These are phyloP conservation scores for Paragyromitra xinjiangensis DNA, from an alignment of 495 filamentous ascomycete genomes.

Conservation along the genomic window DNA sequence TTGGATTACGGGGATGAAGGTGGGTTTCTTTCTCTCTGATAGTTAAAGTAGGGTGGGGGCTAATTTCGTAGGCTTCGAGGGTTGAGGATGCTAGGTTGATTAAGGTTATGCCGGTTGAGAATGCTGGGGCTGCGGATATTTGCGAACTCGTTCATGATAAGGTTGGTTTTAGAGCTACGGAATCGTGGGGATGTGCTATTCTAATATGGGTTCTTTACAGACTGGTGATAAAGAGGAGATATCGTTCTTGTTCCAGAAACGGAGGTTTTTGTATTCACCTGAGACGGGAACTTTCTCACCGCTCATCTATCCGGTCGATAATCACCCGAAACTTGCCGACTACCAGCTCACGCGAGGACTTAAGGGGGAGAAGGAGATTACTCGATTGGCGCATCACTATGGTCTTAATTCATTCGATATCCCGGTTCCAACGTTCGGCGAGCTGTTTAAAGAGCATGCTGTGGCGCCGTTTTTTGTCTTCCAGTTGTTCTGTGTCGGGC, in stretches of 20 bases:
- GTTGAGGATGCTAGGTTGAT: slow-evolving; percentile 83
- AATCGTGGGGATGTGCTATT: not conserved
- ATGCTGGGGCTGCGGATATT: slow-evolving; percentile 89
- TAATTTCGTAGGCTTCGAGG: slow-evolving; percentile 64
- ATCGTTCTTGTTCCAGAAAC: slow-evolving; percentile 98
- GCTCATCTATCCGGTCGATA: slow-evolving; percentile 83
- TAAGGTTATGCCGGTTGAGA: slow-evolving; percentile 90
- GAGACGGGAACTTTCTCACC: slow-evolving; percentile 77
- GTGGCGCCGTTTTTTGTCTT: slow-evolving; percentile 99
- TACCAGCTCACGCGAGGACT: slow-evolving; percentile 85
- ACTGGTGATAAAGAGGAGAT: slow-evolving; percentile 74
- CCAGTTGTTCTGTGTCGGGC: slow-evolving; percentile 96
- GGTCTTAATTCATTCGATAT: slow-evolving; percentile 98
- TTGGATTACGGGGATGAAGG: slow-evolving; percentile 77
- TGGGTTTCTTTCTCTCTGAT: slow-evolving; percentile 2
- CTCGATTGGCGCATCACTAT: slow-evolving; percentile 86
- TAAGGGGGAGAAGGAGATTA: slow-evolving; percentile 72
- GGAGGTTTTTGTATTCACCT: slow-evolving; percentile 85
- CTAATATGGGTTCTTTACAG: slow-evolving; percentile 57
- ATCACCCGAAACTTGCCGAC: slow-evolving; percentile 75
- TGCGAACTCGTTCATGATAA: slow-evolving; percentile 79
- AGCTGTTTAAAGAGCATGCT: slow-evolving; percentile 97
- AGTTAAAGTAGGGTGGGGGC: not conserved
- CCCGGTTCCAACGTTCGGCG: slow-evolving; percentile 90
- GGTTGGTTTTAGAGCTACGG: slow-evolving; percentile 59